phyloP scores from a whole-genome alignment of 1,284 basidiomycete genomes.

The Puccinia hordei region DNA sequence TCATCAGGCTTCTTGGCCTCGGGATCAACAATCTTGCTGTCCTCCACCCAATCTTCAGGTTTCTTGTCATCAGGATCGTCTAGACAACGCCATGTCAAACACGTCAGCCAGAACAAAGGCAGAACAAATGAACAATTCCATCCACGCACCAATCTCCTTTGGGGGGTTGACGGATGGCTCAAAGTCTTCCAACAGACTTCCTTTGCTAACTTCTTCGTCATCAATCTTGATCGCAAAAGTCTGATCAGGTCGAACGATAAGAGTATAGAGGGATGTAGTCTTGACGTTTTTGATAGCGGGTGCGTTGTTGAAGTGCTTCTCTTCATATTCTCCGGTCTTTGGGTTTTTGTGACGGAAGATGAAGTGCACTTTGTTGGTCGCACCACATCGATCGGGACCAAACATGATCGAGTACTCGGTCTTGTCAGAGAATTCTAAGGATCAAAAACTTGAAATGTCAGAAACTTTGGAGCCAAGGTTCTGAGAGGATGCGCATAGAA shows the following conservation, averaged over 20 bases:
- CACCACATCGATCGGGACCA: conserved; percentile 72
- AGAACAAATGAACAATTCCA: neutral
- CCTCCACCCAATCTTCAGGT: conserved; percentile 91
- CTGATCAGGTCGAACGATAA: conserved; percentile 82
- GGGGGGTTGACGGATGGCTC: conserved; percentile 90
- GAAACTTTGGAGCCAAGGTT: neutral
- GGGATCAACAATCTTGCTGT: conserved; percentile 79
- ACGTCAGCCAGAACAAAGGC: conserved; percentile 15
- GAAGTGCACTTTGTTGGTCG: conserved; percentile 75
- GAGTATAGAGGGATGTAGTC: conserved; percentile 86
- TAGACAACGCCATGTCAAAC: conserved; percentile 49
- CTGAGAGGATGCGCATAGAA: neutral
- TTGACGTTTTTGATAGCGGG: conserved; percentile 85
- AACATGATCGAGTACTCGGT: conserved; percentile 99
- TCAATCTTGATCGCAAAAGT: conserved; percentile 92
- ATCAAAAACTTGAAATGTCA: neutral
- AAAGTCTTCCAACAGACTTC: conserved; percentile 90
- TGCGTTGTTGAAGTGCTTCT: conserved; percentile 87
- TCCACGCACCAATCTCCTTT: conserved; percentile 71
- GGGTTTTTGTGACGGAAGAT: conserved; percentile 97
- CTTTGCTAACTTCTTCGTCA: conserved; percentile 75
- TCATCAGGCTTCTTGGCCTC: conserved; percentile 75
- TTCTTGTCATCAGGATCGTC: conserved; percentile 86
- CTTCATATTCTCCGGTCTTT: conserved; percentile 84
- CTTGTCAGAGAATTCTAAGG: conserved; percentile 53